Base-by-base conservation (phyloP, 2,329 filamentous ascomycete species). In the Claviceps africana region DNA sequence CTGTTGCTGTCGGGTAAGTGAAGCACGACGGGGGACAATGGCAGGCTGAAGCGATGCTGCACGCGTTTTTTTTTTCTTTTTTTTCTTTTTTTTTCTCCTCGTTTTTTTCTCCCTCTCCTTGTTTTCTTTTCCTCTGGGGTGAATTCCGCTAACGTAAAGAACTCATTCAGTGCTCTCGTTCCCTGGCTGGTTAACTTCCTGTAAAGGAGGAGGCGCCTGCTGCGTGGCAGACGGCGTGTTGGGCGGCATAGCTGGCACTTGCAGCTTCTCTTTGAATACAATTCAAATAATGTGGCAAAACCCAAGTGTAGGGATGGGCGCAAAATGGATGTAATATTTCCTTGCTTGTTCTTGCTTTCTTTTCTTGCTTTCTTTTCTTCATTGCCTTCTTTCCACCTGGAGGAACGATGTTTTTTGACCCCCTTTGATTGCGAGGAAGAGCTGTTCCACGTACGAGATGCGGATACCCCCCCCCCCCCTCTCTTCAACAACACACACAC, bases 1-100 rank as follows among this genome's bases (percentile, higher is more conserved):
- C 88, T 47, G 77, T 96, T 65, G 88, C 87, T 53, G 78, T 96
- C 67, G 90, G 90, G 93, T 97, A 79, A 73, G 89, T 85, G 17
- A 44, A 11, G 8, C 25, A 45, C 17, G n/a, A n/a, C n/a, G n/a
- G n/a, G n/a, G n/a, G n/a, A n/a, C n/a, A n/a, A n/a, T n/a, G n/a
- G n/a, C n/a, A n/a, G n/a, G n/a, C n/a, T n/a, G n/a, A n/a, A n/a
- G n/a, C n/a, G n/a, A n/a, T n/a, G n/a, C n/a, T n/a, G n/a, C n/a
- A n/a, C n/a, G n/a, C n/a, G n/a, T n/a, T n/a, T n/a, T n/a, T n/a
- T n/a, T 15, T 4, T 25, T 6, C 17, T 6, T 6, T 43, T 25
- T 42, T 44, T n/a, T 25, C 10, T 43, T 43, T 13, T 22, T 44
- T 28, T 7, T 33, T 33, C 9, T 5, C 11, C 31, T 33, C 11